Conservation (phyloP, 495 filamentous ascomycete genomes). For the Lophium mytilinum region DNA sequence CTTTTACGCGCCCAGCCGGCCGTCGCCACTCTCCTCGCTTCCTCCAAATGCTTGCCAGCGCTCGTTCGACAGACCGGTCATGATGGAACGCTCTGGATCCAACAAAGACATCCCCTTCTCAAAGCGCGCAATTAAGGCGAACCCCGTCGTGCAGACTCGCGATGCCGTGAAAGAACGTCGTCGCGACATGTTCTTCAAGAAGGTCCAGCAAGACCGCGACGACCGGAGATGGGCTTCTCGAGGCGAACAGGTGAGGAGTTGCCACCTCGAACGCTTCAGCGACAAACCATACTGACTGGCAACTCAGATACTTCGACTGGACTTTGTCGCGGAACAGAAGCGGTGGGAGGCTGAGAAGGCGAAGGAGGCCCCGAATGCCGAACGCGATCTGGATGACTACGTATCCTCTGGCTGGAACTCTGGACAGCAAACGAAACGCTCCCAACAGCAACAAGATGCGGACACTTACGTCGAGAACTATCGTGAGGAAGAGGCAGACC, state of each 20-base stretch:
- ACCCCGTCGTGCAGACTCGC: constrained; percentile 24
- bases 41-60: constrained; percentile 28
- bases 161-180: constrained; percentile 47
- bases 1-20: constrained; percentile 18
- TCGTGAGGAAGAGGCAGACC: constrained; percentile 36
- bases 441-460: background rate
- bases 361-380: constrained; percentile 26
- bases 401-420: constrained; percentile 17
- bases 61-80: constrained; percentile 9
- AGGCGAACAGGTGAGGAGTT: constrained; percentile 60
- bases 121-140: constrained; percentile 31
- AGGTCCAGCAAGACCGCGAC: constrained; percentile 64
- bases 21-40: constrained; percentile 34
- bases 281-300: too few relatives aligned
- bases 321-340: constrained; percentile 39
- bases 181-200: constrained; percentile 63
- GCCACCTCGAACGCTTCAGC: too few relatives aligned
- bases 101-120: constrained; percentile 23
- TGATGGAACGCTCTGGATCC: background rate
- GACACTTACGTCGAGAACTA: constrained; percentile 12
- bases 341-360: constrained; percentile 41
- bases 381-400: constrained; percentile 25
- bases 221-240: constrained; percentile 56
- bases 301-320: constrained; percentile 40
- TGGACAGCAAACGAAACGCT: background rate